Evolutionary conservation across 2,329 filamentous ascomycete genomes (phyloP), one percentile per base, ranked within the genome.

Genomic region (Polychaeton citri): DNA sequence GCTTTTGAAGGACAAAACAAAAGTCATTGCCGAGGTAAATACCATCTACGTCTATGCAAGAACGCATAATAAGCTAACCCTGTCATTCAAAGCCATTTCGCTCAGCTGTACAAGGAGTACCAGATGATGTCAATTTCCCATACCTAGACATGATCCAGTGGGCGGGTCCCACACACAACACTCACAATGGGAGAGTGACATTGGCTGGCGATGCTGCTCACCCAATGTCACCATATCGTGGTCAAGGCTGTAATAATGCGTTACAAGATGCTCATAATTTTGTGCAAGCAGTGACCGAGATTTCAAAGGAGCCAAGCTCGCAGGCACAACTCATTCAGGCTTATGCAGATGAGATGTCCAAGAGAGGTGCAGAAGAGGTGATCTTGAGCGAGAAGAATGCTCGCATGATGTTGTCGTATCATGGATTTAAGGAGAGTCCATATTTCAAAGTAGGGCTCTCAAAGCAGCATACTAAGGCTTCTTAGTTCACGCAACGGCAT

Each of bases 211-310:
- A 54, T 32, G 55, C 57, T 13, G 63, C 62, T 4, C 53, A 69
- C 48, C 59, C 65, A 0, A 68, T 68, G 64, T 47, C 63, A 10
- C 53, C 58, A 58, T 56, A 59, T 42, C 59, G 63, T n/a, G 64
- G 63, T 1, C 64, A 68, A 43, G 63, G 63, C 6, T 55, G 63
- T 21, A 64, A 68, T 38, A 59, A 66, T 41, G 24, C 24, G 19
- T 59, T 67, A 30, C 47, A 48, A 1, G 64, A 66, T 36, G 61
- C 55, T 8, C 44, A 51, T 21, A 57, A 61, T 36, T 60, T 62
- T 32, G 46, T 65, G 24, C 12, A 28, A 28, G 24, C 24, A 3
- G 7, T 7, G 12, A 28, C 24, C 24, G 15, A 28, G 15, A 7
- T 3, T 28, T 28, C 24, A 15, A 4, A 28, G 7, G 24, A 28